Evolutionary conservation across 306 rosid species (phyloP).

Genomic region (Cicer cuneatum): DNA sequence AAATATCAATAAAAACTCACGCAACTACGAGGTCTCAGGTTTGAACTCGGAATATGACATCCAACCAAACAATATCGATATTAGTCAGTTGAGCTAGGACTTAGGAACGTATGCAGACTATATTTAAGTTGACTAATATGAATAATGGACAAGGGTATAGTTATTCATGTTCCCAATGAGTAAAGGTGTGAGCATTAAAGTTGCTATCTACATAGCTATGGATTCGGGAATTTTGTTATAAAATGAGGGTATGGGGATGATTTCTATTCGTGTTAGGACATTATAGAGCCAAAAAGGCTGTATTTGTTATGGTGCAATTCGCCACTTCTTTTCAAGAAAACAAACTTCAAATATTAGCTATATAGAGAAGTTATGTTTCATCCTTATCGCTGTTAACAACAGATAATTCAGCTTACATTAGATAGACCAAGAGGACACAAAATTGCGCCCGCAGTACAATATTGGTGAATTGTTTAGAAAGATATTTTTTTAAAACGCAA

Average conservation of each 20-base stretch:
- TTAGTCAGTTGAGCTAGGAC: no score
- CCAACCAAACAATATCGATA: no score
- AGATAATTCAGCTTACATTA: constrained; percentile 11
- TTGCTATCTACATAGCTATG: background rate
- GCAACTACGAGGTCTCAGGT: no score
- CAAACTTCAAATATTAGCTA: background rate
- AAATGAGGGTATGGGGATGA: background rate
- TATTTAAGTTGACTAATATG: background rate
- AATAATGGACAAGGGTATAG: constrained; percentile 3
- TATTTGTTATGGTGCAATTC: background rate
- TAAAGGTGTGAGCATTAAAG: background rate
- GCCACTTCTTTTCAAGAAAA: background rate
- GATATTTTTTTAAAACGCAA: background rate
- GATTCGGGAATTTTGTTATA: background rate
- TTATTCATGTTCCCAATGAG: background rate
- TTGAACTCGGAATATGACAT: no score
- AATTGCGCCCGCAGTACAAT: background rate
- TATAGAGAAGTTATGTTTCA: background rate
- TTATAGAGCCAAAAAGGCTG: constrained; percentile 8
- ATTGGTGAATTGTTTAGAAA: background rate
- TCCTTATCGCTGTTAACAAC: background rate
- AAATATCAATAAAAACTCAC: no score
- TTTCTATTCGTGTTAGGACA: background rate
- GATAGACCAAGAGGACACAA: constrained; percentile 6
- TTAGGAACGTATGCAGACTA: background rate